Evolutionary conservation across 2,329 filamentous ascomycete species (phyloP).

Genomic region (Cytospora schulzeri): DNA sequence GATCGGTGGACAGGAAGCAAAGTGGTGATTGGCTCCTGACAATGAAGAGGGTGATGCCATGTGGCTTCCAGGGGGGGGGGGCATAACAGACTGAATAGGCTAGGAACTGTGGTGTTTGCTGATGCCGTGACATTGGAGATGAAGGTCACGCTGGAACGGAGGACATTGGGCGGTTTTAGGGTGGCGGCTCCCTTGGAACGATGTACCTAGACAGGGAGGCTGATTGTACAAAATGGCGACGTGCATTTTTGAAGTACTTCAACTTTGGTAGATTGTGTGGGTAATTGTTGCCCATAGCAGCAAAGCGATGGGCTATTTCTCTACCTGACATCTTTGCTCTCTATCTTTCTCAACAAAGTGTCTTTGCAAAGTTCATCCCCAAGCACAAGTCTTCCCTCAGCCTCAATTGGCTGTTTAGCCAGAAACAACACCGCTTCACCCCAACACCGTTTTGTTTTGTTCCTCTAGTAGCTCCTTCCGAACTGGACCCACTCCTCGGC

Average conservation of each 20-base stretch:
- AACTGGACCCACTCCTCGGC: conserved; percentile 94
- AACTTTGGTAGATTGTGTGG: background rate
- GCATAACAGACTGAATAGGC: no score
- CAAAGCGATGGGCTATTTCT: background rate
- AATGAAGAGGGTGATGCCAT: background rate
- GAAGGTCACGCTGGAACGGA: background rate
- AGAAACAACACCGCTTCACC: background rate
- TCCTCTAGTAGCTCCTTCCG: conserved; percentile 66
- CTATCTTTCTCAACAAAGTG: background rate
- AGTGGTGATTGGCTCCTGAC: background rate
- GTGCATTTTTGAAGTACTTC: background rate
- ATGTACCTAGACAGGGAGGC: background rate
- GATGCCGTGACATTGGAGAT: background rate
- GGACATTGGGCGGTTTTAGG: background rate
- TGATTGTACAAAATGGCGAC: no score
- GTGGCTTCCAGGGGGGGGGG: no score
- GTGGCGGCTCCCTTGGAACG: background rate
- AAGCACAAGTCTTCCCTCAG: background rate
- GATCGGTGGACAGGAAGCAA: background rate
- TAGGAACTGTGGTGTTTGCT: no score
- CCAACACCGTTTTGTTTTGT: background rate
- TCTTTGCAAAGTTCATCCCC: no score
- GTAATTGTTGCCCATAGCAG: background rate
- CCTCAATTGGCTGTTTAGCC: background rate
- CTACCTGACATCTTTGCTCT: background rate